phyloP scores from a whole-genome alignment of 2,329 filamentous ascomycete genomes.

The Fusarium illudens region DNA sequence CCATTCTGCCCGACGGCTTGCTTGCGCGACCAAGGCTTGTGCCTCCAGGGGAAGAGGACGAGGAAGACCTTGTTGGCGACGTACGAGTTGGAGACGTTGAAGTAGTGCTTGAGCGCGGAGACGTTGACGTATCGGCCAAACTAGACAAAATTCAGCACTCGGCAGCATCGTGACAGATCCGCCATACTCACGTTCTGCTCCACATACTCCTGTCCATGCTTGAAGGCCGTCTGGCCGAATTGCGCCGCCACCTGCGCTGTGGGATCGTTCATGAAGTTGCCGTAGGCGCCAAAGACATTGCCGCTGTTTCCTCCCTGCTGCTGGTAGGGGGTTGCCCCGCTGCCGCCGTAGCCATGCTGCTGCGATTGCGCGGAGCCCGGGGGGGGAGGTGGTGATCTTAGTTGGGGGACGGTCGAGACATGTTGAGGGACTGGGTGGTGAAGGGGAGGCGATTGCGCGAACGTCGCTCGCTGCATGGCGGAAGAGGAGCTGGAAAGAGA shows the following conservation, averaged over 20 bases:
- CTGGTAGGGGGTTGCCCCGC: slow-evolving; percentile 80
- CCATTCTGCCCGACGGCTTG: slow-evolving; percentile 76
- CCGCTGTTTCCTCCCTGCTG: slow-evolving; percentile 63
- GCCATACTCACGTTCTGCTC: slow-evolving; percentile 84
- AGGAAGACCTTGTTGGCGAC: slow-evolving; percentile 92
- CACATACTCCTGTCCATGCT: slow-evolving; percentile 91
- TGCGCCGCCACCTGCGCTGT: slow-evolving; percentile 95
- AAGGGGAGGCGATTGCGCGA: slow-evolving; percentile 89
- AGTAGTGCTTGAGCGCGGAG: slow-evolving; percentile 95
- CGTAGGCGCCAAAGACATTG: slow-evolving; percentile 76
- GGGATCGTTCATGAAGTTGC: slow-evolving; percentile 94
- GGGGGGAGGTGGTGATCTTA: slow-evolving; percentile 91
- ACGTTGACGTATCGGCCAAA: slow-evolving; percentile 84
- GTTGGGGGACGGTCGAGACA: slow-evolving; percentile 96
- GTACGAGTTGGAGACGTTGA: slow-evolving; percentile 98
- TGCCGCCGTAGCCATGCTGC: slow-evolving; percentile 70
- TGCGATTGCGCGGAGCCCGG: slow-evolving; percentile 74
- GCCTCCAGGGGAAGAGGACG: slow-evolving; percentile 96
- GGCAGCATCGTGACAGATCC: neutral
- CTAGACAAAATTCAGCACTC: slow-evolving; percentile 44
- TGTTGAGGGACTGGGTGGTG: slow-evolving; percentile 98
- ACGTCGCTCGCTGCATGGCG: slow-evolving; percentile 86
- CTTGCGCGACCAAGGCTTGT: slow-evolving; percentile 96
- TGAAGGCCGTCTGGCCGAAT: slow-evolving; percentile 90
- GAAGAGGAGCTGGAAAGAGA: slow-evolving; percentile 11